Evolutionary conservation across 768 basidiomycete genomes (phyloP), one percentile per base, ranked within the genome.

Genomic region (Boletus vermiculosoides): DNA sequence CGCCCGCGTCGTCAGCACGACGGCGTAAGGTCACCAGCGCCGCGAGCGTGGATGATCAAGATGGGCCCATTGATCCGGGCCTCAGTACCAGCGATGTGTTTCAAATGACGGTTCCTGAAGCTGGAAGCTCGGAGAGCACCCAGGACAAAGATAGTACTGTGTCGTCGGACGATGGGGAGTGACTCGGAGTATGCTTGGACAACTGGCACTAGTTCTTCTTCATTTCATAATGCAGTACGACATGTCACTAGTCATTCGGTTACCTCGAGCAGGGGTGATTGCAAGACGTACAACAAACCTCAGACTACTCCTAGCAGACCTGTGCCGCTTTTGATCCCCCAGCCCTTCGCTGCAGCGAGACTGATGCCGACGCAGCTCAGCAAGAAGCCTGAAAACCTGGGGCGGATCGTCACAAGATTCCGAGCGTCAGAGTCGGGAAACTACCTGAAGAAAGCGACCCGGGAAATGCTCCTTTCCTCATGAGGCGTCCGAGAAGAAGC

Each of bases 381-480:
- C 50, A 94, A 66, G 66, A 92, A 94, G 2, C 90, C 92, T 3
- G 88, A 78, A 69, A 94, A 94, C 56, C 91, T 93, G 20, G 18
- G 54, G 36, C 39, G 15, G 28, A 55, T 45, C 23, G 16, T 57
- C 8, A 36, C 44, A 23, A 11, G 13, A 20, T 37, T 40, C 7
- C 2, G 16, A 40, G 22, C 5, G 4, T 18, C 25, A 55, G 37
- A 42, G 23, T 20, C 33, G 41, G 31, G 52, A 54, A 51, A 65
- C 45, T 70, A 89, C 91, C 92, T 83, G 72, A 93, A 93, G 77
- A 94, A 94, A 31, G 92, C 91, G 50, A 91, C 79, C 15, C 90
- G 83, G 39, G 91, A 94, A 51, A 94, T 85, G 0, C 88, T 85
- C 30, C 92, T 83, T 69, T 94, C 91, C 68, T 94, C 91, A 54